These are phyloP conservation scores for Cystobasidium sp. DNA, from an alignment of 1,284 basidiomycete species.

Conservation along the genomic window DNA sequence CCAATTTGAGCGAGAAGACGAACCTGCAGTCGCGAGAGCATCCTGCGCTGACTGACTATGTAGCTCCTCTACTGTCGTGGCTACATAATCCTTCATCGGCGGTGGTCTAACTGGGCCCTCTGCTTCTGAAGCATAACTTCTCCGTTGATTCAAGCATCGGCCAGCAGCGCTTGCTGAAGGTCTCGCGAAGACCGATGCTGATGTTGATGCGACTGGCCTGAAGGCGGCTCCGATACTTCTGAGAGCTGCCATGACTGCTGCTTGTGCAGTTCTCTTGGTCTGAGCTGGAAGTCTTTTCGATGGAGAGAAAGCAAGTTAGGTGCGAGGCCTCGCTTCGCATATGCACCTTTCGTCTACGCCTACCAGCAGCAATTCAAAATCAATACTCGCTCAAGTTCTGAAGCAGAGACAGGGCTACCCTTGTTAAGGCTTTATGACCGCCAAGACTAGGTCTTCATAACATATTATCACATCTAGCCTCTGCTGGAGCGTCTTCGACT, in stretches of 20 bases:
- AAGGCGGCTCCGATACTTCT: conserved; percentile 25
- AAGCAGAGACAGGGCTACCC: no score
- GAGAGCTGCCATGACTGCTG: conserved; percentile 32
- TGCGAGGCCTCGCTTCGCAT: neutral
- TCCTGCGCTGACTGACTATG: conserved; percentile 35
- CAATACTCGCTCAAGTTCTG: no score
- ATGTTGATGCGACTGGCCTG: conserved; percentile 32
- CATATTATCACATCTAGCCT: neutral
- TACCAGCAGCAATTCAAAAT: no score
- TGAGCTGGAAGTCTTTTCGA: neutral
- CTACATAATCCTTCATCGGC: conserved; percentile 22
- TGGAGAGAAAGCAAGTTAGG: neutral
- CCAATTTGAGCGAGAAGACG: neutral
- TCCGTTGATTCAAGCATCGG: conserved; percentile 24
- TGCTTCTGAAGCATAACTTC: conserved; percentile 29
- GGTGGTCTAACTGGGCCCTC: conserved; percentile 18
- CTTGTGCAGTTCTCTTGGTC: neutral
- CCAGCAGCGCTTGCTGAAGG: conserved; percentile 14
- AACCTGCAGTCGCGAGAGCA: conserved; percentile 27
- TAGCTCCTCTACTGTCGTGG: conserved; percentile 41
- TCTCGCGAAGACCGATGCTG: conserved; percentile 19
- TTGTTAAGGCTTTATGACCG: no score
- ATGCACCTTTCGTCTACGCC: no score
- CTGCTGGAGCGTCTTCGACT: neutral
- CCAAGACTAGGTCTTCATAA: no score